Evolutionary conservation across 225 moss, liverwort and hornwort genomes (phyloP), one percentile per base, ranked within the genome.

Genomic region (Pseudisothecium myosuroides): DNA sequence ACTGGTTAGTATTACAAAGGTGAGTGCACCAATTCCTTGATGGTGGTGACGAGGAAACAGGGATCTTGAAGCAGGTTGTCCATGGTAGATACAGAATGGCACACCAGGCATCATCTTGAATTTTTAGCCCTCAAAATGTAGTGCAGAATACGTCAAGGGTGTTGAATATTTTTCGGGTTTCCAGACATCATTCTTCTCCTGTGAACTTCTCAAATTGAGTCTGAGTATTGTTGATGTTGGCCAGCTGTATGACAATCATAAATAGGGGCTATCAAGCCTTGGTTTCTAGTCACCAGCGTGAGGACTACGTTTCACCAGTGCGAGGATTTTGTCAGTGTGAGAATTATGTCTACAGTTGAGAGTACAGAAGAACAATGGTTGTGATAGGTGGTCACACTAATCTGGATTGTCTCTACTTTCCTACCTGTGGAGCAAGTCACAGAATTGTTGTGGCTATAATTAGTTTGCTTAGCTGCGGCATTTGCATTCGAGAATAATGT

Each of bases 1-100:
- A 83, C 54, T 92, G 78, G 79, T 90, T 69, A 83, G 85, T 83
- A 88, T 94, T 82, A 94, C 94, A 37, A 94, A 93, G 93, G 94
- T 94, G 83, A 87, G 90, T 62, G 41, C 60, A 37, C 16, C 39
- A 67, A 47, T 54, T 77, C 41, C 73, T 43, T 56, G 39, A 78
- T 78, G 65, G 20, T 24, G 13, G 41, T 34, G 65, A 78, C 17
- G 12, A 66, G 17, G 78, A 79, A 54, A 54, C 56, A 87, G 34
- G 34, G 55, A 55, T 5, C 64, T 78, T 56, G n/a, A 78, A 56
- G 56, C 58, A 58, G 56, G 56, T 80, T 80, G 56, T 73, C 28
- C 60, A 39, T 54, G 10, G 52, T 74, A 83, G 32, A 47, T 71
- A 27, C 36, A 36, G 69, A 68, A 43, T 27, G 28, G 47, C 41